Conservation (phyloP, 1,284 basidiomycete genomes). For the Tetrapyrgos nigripes region DNA sequence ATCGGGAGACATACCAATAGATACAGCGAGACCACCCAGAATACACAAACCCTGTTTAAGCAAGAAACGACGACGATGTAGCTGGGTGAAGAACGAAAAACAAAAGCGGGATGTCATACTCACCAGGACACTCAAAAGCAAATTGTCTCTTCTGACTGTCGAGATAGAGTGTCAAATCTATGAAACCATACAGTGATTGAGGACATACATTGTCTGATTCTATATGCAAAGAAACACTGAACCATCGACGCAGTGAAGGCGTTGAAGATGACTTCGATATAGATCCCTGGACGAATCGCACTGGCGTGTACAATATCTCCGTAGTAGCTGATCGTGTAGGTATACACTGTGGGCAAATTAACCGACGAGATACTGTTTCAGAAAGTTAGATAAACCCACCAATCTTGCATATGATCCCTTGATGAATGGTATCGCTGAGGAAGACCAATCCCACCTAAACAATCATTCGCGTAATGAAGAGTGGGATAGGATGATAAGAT, state of each 20-base stretch:
- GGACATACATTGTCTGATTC: not conserved
- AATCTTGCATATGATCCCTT: not conserved
- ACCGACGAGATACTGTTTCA: not conserved
- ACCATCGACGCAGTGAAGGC: not conserved
- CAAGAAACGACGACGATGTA: not conserved
- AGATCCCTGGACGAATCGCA: not conserved
- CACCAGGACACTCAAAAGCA: not conserved
- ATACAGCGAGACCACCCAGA: not conserved
- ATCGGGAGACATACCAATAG: not conserved
- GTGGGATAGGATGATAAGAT: not conserved
- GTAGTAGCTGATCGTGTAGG: not conserved
- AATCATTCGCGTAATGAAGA: not conserved
- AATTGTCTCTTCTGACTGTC: not conserved
- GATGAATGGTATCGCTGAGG: not conserved
- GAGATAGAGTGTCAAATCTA: not conserved
- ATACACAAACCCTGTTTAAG: no score
- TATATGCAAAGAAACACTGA: not conserved
- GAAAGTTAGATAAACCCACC: not conserved
- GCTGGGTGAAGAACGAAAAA: no score
- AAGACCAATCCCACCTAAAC: not conserved
- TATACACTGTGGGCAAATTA: not conserved
- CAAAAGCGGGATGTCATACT: not conserved
- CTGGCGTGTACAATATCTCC: not conserved
- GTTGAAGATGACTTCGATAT: not conserved
- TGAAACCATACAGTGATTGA: not conserved